Base-by-base conservation (phyloP, 2,329 filamentous ascomycete genomes). In the Penicillium glabrum region DNA sequence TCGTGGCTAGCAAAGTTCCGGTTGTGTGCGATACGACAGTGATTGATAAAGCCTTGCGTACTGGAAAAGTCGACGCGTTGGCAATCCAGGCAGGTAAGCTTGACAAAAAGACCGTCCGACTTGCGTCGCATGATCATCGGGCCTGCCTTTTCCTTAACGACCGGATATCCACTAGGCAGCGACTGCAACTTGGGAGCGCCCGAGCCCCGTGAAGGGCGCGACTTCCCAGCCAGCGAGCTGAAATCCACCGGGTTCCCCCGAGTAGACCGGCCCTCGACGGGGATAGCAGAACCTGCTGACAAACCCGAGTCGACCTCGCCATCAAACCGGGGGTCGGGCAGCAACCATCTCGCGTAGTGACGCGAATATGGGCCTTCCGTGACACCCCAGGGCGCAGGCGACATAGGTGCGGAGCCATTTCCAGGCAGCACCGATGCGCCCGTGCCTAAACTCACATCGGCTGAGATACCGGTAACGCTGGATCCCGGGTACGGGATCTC, bases 31-130 rank as follows among this genome's bases (percentile, higher is more conserved):
- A 99, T 98, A 56, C 95, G 91, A 72, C 93, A 98, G 72, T 99
- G 95, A 71, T 99, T 99, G 78, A 99, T 95, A 77, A 63, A 98
- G n/a, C 95, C 95, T 75, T 98, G 95, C 0, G 93, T 96, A 77
- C 93, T 98, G 54, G 89, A 93, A 70, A 98, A 98, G 73, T 97
- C 91, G 72, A 91, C 90, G 61, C 93, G 85, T 49, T 91, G 83
- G 75, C 95, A 98, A 73, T 95, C 89, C 57, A 90, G 77, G 79
- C 95, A 99, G 61, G 96, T 89, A 48, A 98, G 83, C 76, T 96
- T 96, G 62, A 98, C 93, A 62, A 88, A 87, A 69, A 90, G 83
- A 54, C 90, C 90, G 75, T 98, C 93, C 21, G 82, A 84, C 53
- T 89, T 88, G 67, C 92, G 89, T 76, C 91, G 93, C 71, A 96